These are phyloP conservation scores for Eucalyptus virginea DNA, from an alignment of 345 rosid genomes.

Conservation along the genomic window DNA sequence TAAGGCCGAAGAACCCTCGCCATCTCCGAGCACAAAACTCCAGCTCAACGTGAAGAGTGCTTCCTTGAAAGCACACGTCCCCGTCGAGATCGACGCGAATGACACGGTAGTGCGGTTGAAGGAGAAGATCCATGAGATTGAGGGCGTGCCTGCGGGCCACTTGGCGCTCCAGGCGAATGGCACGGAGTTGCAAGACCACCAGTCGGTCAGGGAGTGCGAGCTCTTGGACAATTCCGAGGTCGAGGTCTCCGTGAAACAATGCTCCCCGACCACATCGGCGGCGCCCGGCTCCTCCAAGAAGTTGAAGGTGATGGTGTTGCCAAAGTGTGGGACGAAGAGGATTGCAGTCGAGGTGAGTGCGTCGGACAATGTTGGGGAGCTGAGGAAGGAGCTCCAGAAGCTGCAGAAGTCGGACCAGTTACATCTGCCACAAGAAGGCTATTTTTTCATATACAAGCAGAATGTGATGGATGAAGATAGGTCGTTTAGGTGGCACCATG, in stretches of 20 bases:
- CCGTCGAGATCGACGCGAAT: slow-evolving; percentile 12
- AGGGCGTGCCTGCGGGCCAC: slow-evolving; percentile 7
- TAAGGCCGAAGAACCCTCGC: slow-evolving; percentile 11
- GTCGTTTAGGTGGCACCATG: slow-evolving; percentile 74
- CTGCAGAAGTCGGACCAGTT: slow-evolving; percentile 44
- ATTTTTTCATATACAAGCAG: slow-evolving; percentile 59
- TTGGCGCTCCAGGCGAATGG: slow-evolving; percentile 13
- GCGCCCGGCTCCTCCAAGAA: slow-evolving; percentile 11
- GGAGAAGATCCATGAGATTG: slow-evolving; percentile 34
- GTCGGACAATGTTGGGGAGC: slow-evolving; percentile 49
- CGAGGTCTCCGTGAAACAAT: not conserved
- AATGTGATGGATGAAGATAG: slow-evolving; percentile 76
- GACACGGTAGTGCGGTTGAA: slow-evolving; percentile 23
- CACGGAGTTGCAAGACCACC: slow-evolving; percentile 21
- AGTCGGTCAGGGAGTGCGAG: slow-evolving; percentile 11
- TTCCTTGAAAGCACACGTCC: slow-evolving; percentile 9
- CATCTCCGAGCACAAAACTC: slow-evolving; percentile 3
- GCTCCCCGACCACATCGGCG: not conserved
- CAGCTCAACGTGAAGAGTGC: slow-evolving; percentile 23
- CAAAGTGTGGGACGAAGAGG: slow-evolving; percentile 45
- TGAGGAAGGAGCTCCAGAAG: slow-evolving; percentile 55
- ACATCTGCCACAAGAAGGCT: slow-evolving; percentile 60
- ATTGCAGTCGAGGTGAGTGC: slow-evolving; percentile 58
- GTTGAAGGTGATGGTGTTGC: slow-evolving; percentile 48
- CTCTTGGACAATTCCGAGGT: slow-evolving; percentile 19